phyloP scores from a whole-genome alignment of 2,329 filamentous ascomycete genomes.

The Claviceps pazoutovae region DNA sequence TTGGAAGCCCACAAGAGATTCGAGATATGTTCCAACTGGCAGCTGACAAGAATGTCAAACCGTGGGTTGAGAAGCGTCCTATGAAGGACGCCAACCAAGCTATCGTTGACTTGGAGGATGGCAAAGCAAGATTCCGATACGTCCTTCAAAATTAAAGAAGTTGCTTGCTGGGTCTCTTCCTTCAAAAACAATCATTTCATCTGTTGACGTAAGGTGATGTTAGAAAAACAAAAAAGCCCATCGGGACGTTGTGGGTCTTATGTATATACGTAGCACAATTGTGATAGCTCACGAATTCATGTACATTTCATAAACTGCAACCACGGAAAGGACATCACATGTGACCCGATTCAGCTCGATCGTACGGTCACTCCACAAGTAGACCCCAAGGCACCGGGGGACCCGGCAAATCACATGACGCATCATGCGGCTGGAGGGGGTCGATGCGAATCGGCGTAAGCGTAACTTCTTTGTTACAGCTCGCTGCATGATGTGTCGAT shows the following conservation, averaged over 20 bases:
- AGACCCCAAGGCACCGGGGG: background rate
- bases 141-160: slow-evolving; percentile 26
- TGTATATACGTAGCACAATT: background rate
- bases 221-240: background rate
- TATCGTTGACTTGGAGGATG: slow-evolving; percentile 41
- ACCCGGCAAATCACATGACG: background rate
- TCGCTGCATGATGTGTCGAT: too few species aligned
- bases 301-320: background rate
- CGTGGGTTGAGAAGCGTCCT: slow-evolving; percentile 39
- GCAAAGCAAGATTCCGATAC: slow-evolving; percentile 36
- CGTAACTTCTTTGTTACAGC: too few species aligned
- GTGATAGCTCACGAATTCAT: background rate
- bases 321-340: background rate
- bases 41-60: slow-evolving; percentile 38
- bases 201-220: background rate
- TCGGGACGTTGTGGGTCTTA: background rate
- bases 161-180: background rate
- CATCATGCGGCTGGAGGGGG: background rate
- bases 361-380: background rate
- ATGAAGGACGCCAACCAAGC: slow-evolving; percentile 43
- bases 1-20: slow-evolving; percentile 42
- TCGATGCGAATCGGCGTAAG: background rate
- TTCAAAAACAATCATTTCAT: background rate
- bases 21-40: slow-evolving; percentile 45
- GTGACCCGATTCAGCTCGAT: too few species aligned